Evolutionary conservation across 2,329 filamentous ascomycete genomes (phyloP).

Genomic region (Aquanectria penicillioides): DNA sequence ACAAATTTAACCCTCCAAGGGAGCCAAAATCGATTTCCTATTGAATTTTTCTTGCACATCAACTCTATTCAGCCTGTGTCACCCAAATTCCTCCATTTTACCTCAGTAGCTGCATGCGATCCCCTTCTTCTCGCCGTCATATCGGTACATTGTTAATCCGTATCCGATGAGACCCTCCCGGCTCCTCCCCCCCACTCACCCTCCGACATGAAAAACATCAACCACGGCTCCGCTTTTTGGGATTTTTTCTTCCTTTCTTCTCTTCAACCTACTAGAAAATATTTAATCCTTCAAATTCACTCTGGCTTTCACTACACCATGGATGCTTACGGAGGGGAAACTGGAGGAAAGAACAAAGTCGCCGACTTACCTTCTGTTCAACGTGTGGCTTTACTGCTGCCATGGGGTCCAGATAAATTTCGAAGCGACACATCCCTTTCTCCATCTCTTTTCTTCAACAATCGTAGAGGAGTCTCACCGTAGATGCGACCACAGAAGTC

Average conservation of each 20-base stretch:
- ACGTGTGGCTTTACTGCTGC: constrained; percentile 45
- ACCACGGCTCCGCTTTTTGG: constrained; percentile 12
- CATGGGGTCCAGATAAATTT: constrained; percentile 50
- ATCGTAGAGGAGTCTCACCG: no score
- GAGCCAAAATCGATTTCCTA: no score
- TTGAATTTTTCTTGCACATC: no score
- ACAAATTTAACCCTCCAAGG: no score
- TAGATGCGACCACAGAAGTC: no score
- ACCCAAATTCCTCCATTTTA: background rate
- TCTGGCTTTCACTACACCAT: constrained; percentile 67
- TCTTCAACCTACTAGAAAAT: constrained; percentile 56
- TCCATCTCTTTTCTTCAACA: no score
- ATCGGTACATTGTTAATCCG: constrained; percentile 43
- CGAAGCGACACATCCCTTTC: constrained; percentile 46
- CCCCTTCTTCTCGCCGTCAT: background rate
- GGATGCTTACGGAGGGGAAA: constrained; percentile 75
- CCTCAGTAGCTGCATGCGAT: background rate
- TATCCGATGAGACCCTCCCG: constrained; percentile 16
- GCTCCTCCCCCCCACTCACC: constrained; percentile 30
- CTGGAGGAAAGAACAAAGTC: constrained; percentile 69
- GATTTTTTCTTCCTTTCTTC: constrained; percentile 43
- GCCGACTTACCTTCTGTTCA: constrained; percentile 62
- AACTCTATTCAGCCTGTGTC: no score
- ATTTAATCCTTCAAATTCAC: constrained; percentile 73
- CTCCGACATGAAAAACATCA: constrained; percentile 27